phyloP scores from a whole-genome alignment of 164 flowering plant species.

The Akebia trifoliata region DNA sequence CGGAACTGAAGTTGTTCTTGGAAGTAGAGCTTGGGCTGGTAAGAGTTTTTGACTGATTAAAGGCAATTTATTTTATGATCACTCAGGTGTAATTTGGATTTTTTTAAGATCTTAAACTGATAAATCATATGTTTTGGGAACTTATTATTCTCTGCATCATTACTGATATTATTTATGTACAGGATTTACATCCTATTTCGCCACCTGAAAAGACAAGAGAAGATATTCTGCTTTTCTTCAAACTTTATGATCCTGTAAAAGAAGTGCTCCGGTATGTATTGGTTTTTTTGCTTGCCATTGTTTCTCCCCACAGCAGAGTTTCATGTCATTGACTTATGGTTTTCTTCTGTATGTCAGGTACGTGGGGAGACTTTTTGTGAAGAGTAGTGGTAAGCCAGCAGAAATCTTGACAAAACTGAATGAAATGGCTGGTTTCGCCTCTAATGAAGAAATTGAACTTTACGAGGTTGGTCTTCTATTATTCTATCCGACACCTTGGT shows the following conservation, averaged over 20 bases:
- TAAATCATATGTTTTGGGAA: not conserved
- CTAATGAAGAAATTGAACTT: slow-evolving; percentile 86
- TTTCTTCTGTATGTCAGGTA: slow-evolving; percentile 41
- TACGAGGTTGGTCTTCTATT: slow-evolving; percentile 67
- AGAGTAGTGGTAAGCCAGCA: slow-evolving; percentile 63
- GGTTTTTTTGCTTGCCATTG: not conserved
- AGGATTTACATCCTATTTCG: slow-evolving; percentile 69
- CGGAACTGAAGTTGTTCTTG: slow-evolving; percentile 74
- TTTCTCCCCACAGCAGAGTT: not conserved
- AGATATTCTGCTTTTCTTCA: slow-evolving; percentile 86
- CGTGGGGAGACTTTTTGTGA: slow-evolving; percentile 88
- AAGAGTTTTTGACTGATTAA: slow-evolving; percentile 11
- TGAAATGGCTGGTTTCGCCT: slow-evolving; percentile 84
- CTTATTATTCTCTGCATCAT: not conserved
- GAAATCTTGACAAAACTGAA: slow-evolving; percentile 71
- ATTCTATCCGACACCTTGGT: not conserved
- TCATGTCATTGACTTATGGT: not conserved
- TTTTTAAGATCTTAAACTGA: not conserved
- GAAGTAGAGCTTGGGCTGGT: slow-evolving; percentile 78
- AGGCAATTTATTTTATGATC: not conserved
- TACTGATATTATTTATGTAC: slow-evolving; percentile 11
- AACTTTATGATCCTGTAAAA: slow-evolving; percentile 85
- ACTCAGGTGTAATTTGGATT: not conserved
- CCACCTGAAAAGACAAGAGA: slow-evolving; percentile 87
- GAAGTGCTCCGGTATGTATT: slow-evolving; percentile 63